Conservation (phyloP, 371 early-diverging fungal species). For the Synchytrium microbalum region DNA sequence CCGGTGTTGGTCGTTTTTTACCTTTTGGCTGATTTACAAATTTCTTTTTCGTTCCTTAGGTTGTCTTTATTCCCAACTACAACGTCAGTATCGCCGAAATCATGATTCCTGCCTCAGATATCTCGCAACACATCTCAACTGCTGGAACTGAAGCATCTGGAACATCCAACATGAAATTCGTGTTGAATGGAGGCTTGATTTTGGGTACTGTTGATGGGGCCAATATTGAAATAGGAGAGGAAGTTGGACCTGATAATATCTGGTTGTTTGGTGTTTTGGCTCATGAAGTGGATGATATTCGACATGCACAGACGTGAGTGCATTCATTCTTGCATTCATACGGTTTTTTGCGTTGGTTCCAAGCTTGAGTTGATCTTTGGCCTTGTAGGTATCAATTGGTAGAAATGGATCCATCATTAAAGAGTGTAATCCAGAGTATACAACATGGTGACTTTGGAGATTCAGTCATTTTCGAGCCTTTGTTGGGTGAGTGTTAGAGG, state of each 20-base stretch:
- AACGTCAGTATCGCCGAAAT: slow-evolving; percentile 80
- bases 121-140: slow-evolving; percentile 73
- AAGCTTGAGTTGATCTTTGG: too few species aligned
- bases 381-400: slow-evolving; percentile 63
- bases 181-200: slow-evolving; percentile 88
- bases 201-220: slow-evolving; percentile 52
- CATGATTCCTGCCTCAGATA: slow-evolving; percentile 87
- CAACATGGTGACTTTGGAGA: slow-evolving; percentile 72
- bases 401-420: slow-evolving; percentile 62
- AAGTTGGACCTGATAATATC: slow-evolving; percentile 89
- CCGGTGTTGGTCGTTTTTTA: too few species aligned
- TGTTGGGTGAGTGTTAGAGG: slow-evolving; percentile 20
- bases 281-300: slow-evolving; percentile 79
- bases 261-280: slow-evolving; percentile 84
- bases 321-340: background rate
- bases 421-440: slow-evolving; percentile 65
- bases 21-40: background rate
- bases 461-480: slow-evolving; percentile 34
- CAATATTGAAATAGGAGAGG: slow-evolving; percentile 90
- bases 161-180: slow-evolving; percentile 96
- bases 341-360: background rate
- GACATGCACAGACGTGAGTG: slow-evolving; percentile 60
- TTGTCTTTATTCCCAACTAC: slow-evolving; percentile 90
- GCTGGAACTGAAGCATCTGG: slow-evolving; percentile 98
- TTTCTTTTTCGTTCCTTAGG: slow-evolving; percentile 24